Evolutionary conservation across 441 rosid species (phyloP), one percentile per base, ranked within the genome.

Genomic region (Mallotus repandus): DNA sequence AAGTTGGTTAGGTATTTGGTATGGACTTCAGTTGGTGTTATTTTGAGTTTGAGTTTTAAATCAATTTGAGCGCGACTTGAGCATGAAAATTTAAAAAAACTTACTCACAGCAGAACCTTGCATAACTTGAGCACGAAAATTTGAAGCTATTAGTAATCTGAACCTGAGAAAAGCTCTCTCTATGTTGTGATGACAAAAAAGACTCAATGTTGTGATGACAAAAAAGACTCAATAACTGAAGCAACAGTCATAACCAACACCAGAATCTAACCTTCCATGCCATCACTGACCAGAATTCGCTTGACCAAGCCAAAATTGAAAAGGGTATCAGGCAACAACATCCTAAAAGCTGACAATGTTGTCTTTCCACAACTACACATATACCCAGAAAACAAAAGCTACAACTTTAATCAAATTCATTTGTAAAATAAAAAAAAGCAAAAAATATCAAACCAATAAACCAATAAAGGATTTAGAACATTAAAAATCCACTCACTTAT

Each of bases 361-460:
- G 99, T 91, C 71, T 68, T 83, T 6, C 98, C 98, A 74, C 91
- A 91, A 80, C 98, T 93, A n/a, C n/a, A n/a, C n/a, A n/a, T n/a
- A n/a, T n/a, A n/a, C n/a, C n/a, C n/a, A n/a, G n/a, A n/a, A n/a
- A 81, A 16, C 65, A n/a, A 29, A 53, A 46, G 9, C 3, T 19
- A 6, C 55, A 10, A 63, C 4, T 21, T 58, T 10, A 58, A 22
- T 58, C 1, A 18, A 19, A n/a, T 49, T 13, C 15, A 9, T 14
- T 22, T 32, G 38, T 32, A 32, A 32, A 32, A 4, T n/a, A 32
- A 32, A n/a, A 32, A 32, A 54, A 21, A 58, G 18, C 29, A 38
- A 16, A 41, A 19, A 71, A 46, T 21, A 68, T 18, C 14, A 50
- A 74, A 21, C 56, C 65, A 18, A 35, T 11, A n/a, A n/a, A n/a